Percentiles rank a stretch among this genome's conserved stretches.
phyloP scores from a whole-genome alignment of 2,329 filamentous ascomycete genomes.

The Aspergillus fructus region DNA sequence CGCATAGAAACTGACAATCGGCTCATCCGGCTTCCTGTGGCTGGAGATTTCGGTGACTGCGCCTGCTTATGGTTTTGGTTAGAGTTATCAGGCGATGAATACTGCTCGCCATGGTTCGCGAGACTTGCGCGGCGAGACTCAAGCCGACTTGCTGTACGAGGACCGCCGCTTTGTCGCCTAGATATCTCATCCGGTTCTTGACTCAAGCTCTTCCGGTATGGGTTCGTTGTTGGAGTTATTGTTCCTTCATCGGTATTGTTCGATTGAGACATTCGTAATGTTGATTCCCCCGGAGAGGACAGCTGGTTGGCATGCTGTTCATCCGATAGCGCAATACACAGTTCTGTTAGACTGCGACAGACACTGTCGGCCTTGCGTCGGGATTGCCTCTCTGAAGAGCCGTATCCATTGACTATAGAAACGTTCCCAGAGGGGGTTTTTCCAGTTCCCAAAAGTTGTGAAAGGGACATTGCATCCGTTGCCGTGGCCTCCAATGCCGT shows the following conservation, averaged over 20 bases:
- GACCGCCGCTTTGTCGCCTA: conserved; percentile 29
- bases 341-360: conserved; percentile 87
- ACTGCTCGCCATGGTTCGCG: conserved; percentile 24
- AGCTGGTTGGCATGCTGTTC: conserved; percentile 41
- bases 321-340: conserved; percentile 80
- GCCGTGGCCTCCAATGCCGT: conserved; percentile 77
- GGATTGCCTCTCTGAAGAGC: conserved; percentile 73
- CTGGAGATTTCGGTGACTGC: conserved; percentile 16
- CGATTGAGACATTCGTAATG: conserved; percentile 18
- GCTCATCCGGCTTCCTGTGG: conserved; percentile 39
- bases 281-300: conserved; percentile 29
- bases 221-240: conserved; percentile 27
- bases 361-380: conserved; percentile 89
- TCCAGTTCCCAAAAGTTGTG: conserved; percentile 71
- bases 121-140: conserved; percentile 44
- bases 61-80: conserved; percentile 11
- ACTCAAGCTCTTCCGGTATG: conserved; percentile 37
- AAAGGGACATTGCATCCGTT: conserved; percentile 75
- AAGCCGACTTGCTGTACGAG: conserved; percentile 30
- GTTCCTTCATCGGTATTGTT: conserved; percentile 28
- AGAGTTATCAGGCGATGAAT: conserved; percentile 10
- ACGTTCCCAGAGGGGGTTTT: conserved; percentile 57
- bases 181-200: conserved; percentile 38
- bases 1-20: conserved; percentile 42
- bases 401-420: conserved; percentile 38